A percentile compares a stretch with the other conserved stretches of the same genome.
Evolutionary conservation across 1,284 basidiomycete genomes (phyloP).

Genomic region (Pascua guehoae): DNA sequence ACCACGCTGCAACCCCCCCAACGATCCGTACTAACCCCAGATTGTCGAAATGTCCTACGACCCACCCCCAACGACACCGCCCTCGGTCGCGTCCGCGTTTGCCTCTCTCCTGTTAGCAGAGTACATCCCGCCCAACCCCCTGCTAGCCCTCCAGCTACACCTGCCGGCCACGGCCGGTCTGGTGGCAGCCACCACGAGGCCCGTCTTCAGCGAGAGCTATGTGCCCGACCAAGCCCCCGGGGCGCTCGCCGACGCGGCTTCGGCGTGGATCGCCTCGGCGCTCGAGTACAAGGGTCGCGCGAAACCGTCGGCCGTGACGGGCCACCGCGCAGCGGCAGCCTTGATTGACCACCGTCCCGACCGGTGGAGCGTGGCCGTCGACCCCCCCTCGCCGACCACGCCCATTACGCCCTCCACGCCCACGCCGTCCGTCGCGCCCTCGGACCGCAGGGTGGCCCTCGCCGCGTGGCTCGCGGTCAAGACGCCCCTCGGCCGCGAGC

Average conservation of each 20-base stretch:
- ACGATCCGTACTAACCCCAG: conserved; percentile 6
- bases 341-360: not conserved
- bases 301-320: conserved; percentile 2
- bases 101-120: conserved; percentile 33
- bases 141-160: conserved; percentile 32
- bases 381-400: conserved; percentile 60
- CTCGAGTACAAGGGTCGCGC: conserved; percentile 31
- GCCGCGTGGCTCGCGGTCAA: conserved; percentile 14
- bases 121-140: conserved; percentile 35
- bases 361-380: conserved; percentile 48
- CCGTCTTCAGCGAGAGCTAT: conserved; percentile 1
- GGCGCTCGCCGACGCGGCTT: conserved; percentile 28
- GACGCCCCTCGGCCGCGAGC: not conserved
- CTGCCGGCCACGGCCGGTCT: conserved; percentile 23
- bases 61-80: conserved; percentile 25
- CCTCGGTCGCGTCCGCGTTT: conserved; percentile 31
- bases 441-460: conserved; percentile 4
- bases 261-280: conserved; percentile 32
- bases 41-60: conserved; percentile 44
- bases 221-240: conserved; percentile 12
- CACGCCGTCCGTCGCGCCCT: not conserved
- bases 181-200: conserved; percentile 2
- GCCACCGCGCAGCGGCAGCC: conserved; percentile 1
- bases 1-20: not conserved
- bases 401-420: conserved; percentile 52